Evolutionary conservation across 352 stramenopile species (phyloP).

Genomic region (Pythium myriotylum): DNA sequence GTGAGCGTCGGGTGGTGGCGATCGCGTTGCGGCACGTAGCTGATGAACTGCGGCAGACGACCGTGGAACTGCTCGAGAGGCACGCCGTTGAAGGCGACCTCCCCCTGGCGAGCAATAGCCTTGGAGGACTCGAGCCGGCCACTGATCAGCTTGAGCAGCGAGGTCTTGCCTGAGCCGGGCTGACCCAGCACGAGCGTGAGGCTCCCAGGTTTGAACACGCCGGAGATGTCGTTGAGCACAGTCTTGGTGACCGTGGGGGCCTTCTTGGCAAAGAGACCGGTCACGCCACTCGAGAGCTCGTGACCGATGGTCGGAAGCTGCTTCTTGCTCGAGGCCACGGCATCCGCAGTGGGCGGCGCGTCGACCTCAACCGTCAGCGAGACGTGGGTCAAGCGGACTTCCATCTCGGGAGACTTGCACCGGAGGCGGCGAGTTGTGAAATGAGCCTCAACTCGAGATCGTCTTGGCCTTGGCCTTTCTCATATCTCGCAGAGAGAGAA

Average conservation of each 20-base stretch:
- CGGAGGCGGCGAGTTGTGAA: too few species aligned
- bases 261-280: not conserved
- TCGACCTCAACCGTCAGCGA: constrained; percentile 26
- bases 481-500: too few species aligned
- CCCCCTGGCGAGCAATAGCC: too few species aligned
- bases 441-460: too few species aligned
- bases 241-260: constrained; percentile 17
- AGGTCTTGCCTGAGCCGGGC: too few species aligned
- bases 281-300: constrained; percentile 18
- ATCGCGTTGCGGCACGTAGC: constrained; percentile 27
- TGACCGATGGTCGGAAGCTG: constrained; percentile 5
- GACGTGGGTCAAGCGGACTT: constrained; percentile 27
- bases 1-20: too few species aligned
- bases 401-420: too few species aligned
- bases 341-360: constrained; percentile 21
- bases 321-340: too few species aligned
- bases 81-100: too few species aligned
- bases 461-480: too few species aligned
- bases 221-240: constrained; percentile 21
- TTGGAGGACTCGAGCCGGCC: too few species aligned
- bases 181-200: constrained; percentile 17
- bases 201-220: constrained; percentile 11
- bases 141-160: too few species aligned
- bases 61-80: constrained; percentile 2
- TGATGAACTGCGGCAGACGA: constrained; percentile 19